Conservation (phyloP, 768 basidiomycete genomes). For the Paxillus involutus region DNA sequence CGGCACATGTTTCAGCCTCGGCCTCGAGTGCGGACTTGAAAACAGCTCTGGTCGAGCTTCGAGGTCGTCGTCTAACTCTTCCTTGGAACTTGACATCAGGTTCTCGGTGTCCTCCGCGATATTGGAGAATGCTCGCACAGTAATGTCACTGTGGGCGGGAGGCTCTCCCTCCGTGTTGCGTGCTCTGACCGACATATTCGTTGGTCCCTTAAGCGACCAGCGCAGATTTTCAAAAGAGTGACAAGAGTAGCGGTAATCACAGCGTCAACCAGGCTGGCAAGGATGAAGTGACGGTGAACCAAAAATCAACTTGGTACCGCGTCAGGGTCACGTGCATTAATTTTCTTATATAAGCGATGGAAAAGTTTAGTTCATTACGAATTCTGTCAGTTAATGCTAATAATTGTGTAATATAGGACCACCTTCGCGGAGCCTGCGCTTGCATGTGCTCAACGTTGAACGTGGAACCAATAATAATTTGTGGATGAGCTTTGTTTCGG, state of each 20-base stretch:
- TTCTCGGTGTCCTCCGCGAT: slow-evolving; percentile 24
- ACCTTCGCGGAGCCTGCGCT: no score
- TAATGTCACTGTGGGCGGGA: slow-evolving; percentile 6
- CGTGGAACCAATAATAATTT: not conserved
- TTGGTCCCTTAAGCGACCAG: slow-evolving; percentile 23
- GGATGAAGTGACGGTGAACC: slow-evolving; percentile 6
- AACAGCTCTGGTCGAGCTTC: not conserved
- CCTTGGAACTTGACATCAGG: slow-evolving; percentile 8
- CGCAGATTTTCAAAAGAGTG: slow-evolving; percentile 23
- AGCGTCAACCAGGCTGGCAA: slow-evolving; percentile 3
- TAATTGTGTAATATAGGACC: no score
- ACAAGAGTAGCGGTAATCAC: slow-evolving; percentile 11
- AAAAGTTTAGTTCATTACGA: not conserved
- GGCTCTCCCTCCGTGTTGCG: slow-evolving; percentile 7
- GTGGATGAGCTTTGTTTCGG: not conserved
- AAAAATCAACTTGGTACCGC: slow-evolving; percentile 23
- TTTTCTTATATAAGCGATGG: slow-evolving; percentile 11
- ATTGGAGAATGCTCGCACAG: slow-evolving; percentile 5
- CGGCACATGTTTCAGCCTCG: not conserved
- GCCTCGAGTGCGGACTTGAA: not conserved
- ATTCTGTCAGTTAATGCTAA: no score
- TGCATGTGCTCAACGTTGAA: no score
- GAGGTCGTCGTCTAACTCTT: not conserved
- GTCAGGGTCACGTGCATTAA: slow-evolving; percentile 30
- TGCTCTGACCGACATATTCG: slow-evolving; percentile 16